Percentiles rank a stretch among this genome's conserved stretches.
Conservation (phyloP, 2,329 filamentous ascomycete species). For the Claviceps pusilla region DNA sequence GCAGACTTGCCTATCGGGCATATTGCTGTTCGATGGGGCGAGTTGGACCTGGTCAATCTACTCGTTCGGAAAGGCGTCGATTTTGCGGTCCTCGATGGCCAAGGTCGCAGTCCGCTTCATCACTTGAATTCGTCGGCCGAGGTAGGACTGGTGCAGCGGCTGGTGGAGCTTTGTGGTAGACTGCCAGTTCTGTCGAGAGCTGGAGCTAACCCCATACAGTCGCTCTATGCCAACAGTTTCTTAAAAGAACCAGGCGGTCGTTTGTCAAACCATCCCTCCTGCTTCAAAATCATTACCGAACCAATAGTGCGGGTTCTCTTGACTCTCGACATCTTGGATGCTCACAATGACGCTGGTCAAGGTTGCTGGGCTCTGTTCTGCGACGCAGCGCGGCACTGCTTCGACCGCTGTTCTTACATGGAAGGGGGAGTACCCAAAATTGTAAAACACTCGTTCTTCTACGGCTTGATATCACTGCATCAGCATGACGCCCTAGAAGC, state of each 20-base stretch:
- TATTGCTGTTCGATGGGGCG: conserved; percentile 15
- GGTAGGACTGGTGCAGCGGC: conserved; percentile 9
- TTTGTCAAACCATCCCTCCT: conserved; percentile 13
- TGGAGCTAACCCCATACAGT: conserved; percentile 15
- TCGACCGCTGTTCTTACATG: not conserved
- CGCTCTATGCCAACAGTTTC: conserved; percentile 14
- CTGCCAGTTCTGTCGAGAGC: conserved; percentile 5
- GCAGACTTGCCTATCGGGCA: conserved; percentile 3
- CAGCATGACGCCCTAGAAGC: not conserved
- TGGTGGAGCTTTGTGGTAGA: conserved; percentile 11
- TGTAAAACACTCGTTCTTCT: not conserved
- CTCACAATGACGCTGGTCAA: conserved; percentile 7
- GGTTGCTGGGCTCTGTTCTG: conserved; percentile 16
- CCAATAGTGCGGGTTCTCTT: conserved; percentile 10
- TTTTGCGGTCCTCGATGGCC: conserved; percentile 5
- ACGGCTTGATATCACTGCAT: not conserved
- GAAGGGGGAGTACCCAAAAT: not conserved
- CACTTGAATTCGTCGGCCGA: conserved; percentile 14
- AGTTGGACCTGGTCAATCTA: conserved; percentile 8
- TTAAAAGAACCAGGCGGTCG: not conserved
- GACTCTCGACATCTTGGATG: conserved; percentile 11
- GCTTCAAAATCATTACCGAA: conserved; percentile 7
- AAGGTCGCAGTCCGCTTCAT: conserved; percentile 10
- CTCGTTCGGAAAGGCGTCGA: conserved; percentile 10
- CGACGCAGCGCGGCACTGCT: not conserved